Conservation (phyloP, 495 filamentous ascomycete genomes). For the Annulohypoxylon maeteangense region DNA sequence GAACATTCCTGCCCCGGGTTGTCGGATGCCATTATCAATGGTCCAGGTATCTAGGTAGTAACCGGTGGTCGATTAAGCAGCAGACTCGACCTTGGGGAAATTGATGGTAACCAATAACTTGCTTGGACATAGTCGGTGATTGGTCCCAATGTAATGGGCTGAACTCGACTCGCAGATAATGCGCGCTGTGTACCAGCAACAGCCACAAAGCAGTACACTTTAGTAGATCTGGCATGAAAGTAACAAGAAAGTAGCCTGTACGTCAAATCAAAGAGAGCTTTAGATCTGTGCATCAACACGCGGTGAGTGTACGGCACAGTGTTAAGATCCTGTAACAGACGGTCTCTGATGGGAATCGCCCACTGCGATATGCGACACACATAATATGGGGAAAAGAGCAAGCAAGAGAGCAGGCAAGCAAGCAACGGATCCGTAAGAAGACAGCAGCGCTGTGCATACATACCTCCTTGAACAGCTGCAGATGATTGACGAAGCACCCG, state of each 20-base stretch:
- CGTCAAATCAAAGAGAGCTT: constrained; percentile 7
- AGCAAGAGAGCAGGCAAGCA: not conserved
- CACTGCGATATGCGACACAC: constrained; percentile 3
- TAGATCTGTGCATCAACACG: constrained; percentile 11
- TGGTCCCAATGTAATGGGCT: constrained; percentile 37
- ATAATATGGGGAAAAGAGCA: constrained; percentile 1
- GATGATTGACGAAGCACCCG: constrained; percentile 27
- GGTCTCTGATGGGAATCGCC: not conserved
- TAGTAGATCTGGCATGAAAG: constrained; percentile 30
- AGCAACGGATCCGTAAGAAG: constrained; percentile 15
- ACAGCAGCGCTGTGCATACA: constrained; percentile 15
- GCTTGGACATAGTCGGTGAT: constrained; percentile 14
- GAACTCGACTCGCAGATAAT: constrained; percentile 28
- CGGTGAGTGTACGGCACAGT: not conserved
- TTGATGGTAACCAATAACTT: constrained; percentile 27
- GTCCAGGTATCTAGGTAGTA: constrained; percentile 4
- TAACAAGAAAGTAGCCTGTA: not conserved
- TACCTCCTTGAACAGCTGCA: constrained; percentile 22
- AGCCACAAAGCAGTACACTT: constrained; percentile 23
- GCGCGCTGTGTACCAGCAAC: constrained; percentile 31
- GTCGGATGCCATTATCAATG: constrained; percentile 8
- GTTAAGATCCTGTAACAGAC: constrained; percentile 5
- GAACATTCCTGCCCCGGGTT: not conserved
- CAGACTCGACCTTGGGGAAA: constrained; percentile 19
- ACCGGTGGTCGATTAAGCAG: not conserved